Conservation (phyloP, 257 asterid genomes). For the Penstemon eatonii region DNA sequence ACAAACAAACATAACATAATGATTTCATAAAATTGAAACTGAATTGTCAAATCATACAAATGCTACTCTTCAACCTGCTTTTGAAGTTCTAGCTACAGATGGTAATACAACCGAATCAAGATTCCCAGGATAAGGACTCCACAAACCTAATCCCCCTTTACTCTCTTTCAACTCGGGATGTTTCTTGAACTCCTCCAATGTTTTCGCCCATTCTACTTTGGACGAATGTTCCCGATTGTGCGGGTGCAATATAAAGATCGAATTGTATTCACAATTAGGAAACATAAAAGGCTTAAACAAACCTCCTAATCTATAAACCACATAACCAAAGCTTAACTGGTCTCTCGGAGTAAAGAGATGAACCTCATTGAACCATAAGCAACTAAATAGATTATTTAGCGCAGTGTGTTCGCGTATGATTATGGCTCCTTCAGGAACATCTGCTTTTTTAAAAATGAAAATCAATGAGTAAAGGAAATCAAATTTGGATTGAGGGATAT, state of each 20-base stretch:
- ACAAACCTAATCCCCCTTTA: constrained; percentile 90
- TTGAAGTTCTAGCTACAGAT: constrained; percentile 74
- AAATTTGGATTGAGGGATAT: neutral
- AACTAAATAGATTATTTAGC: constrained; percentile 76
- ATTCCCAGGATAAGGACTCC: constrained; percentile 89
- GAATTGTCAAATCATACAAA: constrained; percentile 8
- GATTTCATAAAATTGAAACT: neutral
- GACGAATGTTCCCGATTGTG: constrained; percentile 95
- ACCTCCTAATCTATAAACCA: constrained; percentile 71
- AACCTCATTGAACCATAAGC: constrained; percentile 99
- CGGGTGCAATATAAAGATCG: constrained; percentile 76
- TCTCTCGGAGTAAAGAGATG: constrained; percentile 94
- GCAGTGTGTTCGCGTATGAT: constrained; percentile 88
- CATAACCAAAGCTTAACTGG: constrained; percentile 95
- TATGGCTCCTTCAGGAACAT: constrained; percentile 98
- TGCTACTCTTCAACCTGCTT: constrained; percentile 52
- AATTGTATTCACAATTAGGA: constrained; percentile 91
- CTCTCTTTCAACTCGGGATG: constrained; percentile 73
- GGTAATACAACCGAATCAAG: constrained; percentile 79
- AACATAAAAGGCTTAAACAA: constrained; percentile 73
- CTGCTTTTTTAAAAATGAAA: constrained; percentile 41
- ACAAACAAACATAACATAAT: neutral
- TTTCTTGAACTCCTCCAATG: constrained; percentile 56
- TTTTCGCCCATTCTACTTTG: constrained; percentile 84
- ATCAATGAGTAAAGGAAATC: neutral